phyloP scores from a whole-genome alignment of 1,284 basidiomycete genomes.

The Earliella scabrosa region DNA sequence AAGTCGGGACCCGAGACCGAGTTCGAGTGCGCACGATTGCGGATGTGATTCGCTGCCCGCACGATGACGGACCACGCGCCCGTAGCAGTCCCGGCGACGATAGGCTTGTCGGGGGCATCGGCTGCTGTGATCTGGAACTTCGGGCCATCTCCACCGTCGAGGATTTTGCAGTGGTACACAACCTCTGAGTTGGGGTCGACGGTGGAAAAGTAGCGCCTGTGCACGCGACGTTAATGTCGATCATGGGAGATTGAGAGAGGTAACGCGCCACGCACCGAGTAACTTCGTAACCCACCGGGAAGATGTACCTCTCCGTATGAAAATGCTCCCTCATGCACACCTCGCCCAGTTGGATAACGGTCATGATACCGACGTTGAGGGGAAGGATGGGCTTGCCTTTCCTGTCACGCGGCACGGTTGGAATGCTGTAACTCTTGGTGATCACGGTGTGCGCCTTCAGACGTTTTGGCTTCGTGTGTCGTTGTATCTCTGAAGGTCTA shows the following conservation, averaged over 20 bases:
- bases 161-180: conserved; percentile 80
- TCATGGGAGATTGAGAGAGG: conserved; percentile 6
- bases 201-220: conserved; percentile 77
- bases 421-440: conserved; percentile 73
- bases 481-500: conserved; percentile 45
- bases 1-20: conserved; percentile 86
- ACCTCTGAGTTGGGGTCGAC: conserved; percentile 65
- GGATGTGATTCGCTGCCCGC: conserved; percentile 75
- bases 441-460: conserved; percentile 80
- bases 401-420: conserved; percentile 74
- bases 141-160: conserved; percentile 80
- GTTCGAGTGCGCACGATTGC: conserved; percentile 79
- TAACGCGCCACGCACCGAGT: conserved; percentile 56
- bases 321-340: conserved; percentile 82
- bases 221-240: conserved; percentile 16
- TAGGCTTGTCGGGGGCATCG: conserved; percentile 66
- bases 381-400: conserved; percentile 69
- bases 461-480: conserved; percentile 67
- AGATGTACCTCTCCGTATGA: conserved; percentile 84
- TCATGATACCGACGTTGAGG: conserved; percentile 82
- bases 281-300: conserved; percentile 83
- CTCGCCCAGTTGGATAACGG: conserved; percentile 69
- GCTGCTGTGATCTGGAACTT: conserved; percentile 80
- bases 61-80: conserved; percentile 84
- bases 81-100: conserved; percentile 81